A percentile compares a stretch with the other conserved stretches of the same genome.
Conservation (phyloP, 2,329 filamentous ascomycete species). For the Penicillium sp. region DNA sequence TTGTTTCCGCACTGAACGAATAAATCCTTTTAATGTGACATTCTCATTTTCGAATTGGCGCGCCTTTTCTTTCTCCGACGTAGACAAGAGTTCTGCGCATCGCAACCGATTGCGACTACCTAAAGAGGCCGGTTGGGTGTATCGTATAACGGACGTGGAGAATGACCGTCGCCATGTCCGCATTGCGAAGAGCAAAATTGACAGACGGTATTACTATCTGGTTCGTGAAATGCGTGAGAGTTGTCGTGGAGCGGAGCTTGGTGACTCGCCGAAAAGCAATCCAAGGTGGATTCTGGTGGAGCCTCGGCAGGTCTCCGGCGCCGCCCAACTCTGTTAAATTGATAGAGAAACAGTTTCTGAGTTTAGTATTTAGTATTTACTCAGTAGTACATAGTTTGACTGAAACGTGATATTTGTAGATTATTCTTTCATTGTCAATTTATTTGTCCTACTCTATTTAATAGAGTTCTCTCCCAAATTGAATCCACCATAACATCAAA, state of each 20-base stretch:
- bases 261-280: background rate
- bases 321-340: background rate
- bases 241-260: background rate
- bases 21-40: slow-evolving; percentile 68
- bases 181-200: slow-evolving; percentile 23
- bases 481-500: background rate
- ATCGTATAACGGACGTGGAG: slow-evolving; percentile 32
- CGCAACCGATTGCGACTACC: slow-evolving; percentile 25
- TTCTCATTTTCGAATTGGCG: slow-evolving; percentile 34
- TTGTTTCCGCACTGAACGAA: slow-evolving; percentile 81
- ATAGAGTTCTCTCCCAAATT: background rate
- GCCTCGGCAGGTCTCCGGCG: background rate
- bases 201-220: background rate
- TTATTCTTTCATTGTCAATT: background rate
- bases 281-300: slow-evolving; percentile 4
- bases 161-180: slow-evolving; percentile 39
- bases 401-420: too few species aligned
- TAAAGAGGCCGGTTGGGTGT: slow-evolving; percentile 22
- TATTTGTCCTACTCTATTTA: background rate
- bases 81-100: slow-evolving; percentile 37
- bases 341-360: too few species aligned
- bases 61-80: slow-evolving; percentile 23
- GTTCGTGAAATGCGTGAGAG: background rate
- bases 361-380: too few species aligned
- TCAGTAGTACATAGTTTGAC: too few species aligned